Conservation (phyloP, 306 rosid species). For the Crotalaria pallida region DNA sequence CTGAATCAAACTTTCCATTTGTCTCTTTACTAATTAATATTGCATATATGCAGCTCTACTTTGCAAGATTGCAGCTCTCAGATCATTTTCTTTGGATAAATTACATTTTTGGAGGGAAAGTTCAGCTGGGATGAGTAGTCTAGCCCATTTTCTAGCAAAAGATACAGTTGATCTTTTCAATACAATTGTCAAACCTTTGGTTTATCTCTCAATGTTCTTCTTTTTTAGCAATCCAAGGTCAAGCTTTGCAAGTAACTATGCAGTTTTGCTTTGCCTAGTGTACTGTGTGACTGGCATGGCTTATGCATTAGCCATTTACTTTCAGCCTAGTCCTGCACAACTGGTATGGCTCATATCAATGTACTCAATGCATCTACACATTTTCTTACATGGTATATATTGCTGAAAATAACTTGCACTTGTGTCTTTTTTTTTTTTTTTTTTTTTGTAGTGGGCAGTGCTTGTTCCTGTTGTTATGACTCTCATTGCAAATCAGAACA, state of each 20-base stretch:
- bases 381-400: background rate
- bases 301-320: conserved; percentile 56
- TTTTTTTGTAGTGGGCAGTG: conserved; percentile 64
- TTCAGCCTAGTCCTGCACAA: conserved; percentile 73
- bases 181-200: conserved; percentile 70
- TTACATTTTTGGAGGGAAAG: conserved; percentile 77
- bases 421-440: background rate
- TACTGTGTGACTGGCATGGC: conserved; percentile 86
- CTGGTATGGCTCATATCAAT: conserved; percentile 41
- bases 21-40: background rate
- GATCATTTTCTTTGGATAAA: conserved; percentile 68
- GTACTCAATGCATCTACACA: background rate
- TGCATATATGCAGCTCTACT: conserved; percentile 58
- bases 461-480: conserved; percentile 80
- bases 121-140: conserved; percentile 70
- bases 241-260: conserved; percentile 48
- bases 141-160: conserved; percentile 76
- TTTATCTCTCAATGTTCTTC: conserved; percentile 83
- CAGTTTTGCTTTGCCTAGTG: conserved; percentile 56
- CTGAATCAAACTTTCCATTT: background rate
- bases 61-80: conserved; percentile 70
- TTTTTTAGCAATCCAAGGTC: conserved; percentile 87
- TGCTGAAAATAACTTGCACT: background rate
- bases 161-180: conserved; percentile 71
- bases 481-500: conserved; percentile 50